Evolutionary conservation across 1,284 basidiomycete species (phyloP).

Genomic region (Cutaneotrichosporon dermatis): DNA sequence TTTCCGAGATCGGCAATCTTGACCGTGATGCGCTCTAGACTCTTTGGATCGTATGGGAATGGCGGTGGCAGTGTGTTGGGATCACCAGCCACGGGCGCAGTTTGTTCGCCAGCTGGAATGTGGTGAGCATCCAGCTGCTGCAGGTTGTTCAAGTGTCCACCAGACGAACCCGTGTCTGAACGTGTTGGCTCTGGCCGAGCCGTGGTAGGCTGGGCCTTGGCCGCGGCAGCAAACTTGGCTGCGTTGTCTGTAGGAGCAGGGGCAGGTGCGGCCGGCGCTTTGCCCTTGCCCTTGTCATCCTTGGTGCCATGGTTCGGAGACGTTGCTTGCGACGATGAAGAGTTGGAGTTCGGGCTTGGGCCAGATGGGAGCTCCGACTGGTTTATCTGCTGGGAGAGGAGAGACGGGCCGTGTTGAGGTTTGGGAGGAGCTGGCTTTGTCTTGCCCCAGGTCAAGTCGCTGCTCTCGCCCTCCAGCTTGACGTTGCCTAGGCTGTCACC

Average conservation of each 20-base stretch:
- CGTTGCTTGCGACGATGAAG: neutral
- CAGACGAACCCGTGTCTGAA: neutral
- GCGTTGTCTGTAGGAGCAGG: neutral
- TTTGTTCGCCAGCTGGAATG: conserved; percentile 25
- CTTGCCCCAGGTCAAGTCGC: conserved; percentile 58
- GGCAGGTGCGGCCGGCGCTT: neutral
- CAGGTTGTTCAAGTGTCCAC: conserved; percentile 35
- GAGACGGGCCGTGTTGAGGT: conserved; percentile 61
- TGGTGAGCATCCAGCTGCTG: conserved; percentile 36
- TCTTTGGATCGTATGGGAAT: conserved; percentile 56
- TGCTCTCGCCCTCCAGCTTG: conserved; percentile 53
- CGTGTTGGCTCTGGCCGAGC: neutral
- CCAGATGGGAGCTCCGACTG: conserved; percentile 22
- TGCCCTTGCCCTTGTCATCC: conserved; percentile 4
- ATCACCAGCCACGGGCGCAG: conserved; percentile 55
- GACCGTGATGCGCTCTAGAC: conserved; percentile 84
- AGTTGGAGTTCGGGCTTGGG: neutral
- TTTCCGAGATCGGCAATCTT: conserved; percentile 98
- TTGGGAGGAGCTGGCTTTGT: conserved; percentile 44
- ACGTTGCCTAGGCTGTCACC: conserved; percentile 61
- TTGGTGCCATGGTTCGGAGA: neutral
- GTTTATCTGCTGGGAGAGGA: conserved; percentile 72
- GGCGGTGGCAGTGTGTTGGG: conserved; percentile 55
- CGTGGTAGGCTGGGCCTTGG: conserved; percentile 1
- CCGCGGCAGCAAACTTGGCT: conserved; percentile 3